Evolutionary conservation across 2,329 filamentous ascomycete species (phyloP), one percentile per base, ranked within the genome.

Genomic region (Ciborinia camelliae): DNA sequence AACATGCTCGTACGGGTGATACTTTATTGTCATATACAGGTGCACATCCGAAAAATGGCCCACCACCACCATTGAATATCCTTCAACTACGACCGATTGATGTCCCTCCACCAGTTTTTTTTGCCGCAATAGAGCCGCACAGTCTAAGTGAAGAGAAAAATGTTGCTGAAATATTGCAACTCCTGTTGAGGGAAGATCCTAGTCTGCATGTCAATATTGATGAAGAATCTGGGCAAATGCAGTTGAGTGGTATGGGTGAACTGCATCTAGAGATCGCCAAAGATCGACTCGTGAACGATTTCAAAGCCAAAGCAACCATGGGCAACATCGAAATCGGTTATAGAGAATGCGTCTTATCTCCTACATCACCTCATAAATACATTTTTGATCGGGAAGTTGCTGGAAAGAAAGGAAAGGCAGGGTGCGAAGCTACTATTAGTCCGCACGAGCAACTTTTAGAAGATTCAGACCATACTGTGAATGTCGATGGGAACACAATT

Each of bases 271-370:
- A 99, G 72, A 95, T 99, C 57, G 93, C 94, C 0, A 82, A 92
- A 58, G 91, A 98, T 76, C 86, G 93, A 51, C 85, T 99, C 12
- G 87, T 95, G 69, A 90, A 91, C 61, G 92, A 96, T 73, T 89
- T 97, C 78, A 96, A 95, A 75, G 92, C 81, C 76, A 97, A 86
- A 83, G 92, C 82, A 68, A 87, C 79, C 23, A 97, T 97, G 81
- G 93, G 94, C 15, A 88, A 87, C 62, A 96, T 99, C 68, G 91
- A 97, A 72, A 97, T 99, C 66, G 92, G 96, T 70, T 99, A 98
- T 77, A 89, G 96, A 63, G 95, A 99, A 78, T 89, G 88, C 55
- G 80, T 95, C 12, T 85, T 86, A 0, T 79, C 80, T 3, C 72
- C 82, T 0, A 88, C 87, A 0, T 74, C 75, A 0, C 78, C 84